Base-by-base conservation (phyloP, 805 yeast species). In the Wickerhamomyces xylosicus region DNA sequence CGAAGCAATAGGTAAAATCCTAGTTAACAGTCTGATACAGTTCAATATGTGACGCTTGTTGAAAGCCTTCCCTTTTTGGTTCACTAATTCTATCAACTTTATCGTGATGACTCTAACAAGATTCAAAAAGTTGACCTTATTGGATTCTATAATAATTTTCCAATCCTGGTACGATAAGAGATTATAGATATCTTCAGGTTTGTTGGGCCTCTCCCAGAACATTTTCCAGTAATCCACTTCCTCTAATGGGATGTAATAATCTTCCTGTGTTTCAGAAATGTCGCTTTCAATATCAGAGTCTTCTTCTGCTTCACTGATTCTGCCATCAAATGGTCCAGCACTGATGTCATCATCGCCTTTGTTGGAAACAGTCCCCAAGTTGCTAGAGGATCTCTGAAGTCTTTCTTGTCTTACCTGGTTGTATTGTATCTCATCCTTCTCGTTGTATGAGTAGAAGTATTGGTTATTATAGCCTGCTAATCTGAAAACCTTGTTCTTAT, bases 1-100 rank as follows among this genome's bases (percentile, higher is more conserved):
- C 50, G 71, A 83, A 6, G 80, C 52, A 35, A 74, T 69, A 0
- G 96, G 96, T 17, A 83, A 45, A 3, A 83, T 39, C 43, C 75
- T 71, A 3, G 85, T 74, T 32, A 89, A 57, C 4, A 82, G 56
- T 29, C 95, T 67, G 6, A 80, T 48, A 48, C 85, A 77, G 42
- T 76, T 79, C 35, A 82, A 58, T 10, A 78, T 50, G 44, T 73
- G 61, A n/a, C 41, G 43, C 2, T 52, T 18, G 39, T 25, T 16
- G 46, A 66, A 56, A 25, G 43, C 36, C 48, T 49, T 16, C 44
- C 58, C 44, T 6, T 50, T 41, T 9, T 11, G 5, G 19, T 31
- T 11, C 9, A 17, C 19, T 14, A 16, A 15, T 11, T 42, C 41
- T 13, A 59, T 41, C 16, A 53, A 33, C 37, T 67, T 59, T 21